These are phyloP conservation scores for Psilocybe cyanescens DNA, from an alignment of 768 basidiomycete genomes.

Conservation along the genomic window DNA sequence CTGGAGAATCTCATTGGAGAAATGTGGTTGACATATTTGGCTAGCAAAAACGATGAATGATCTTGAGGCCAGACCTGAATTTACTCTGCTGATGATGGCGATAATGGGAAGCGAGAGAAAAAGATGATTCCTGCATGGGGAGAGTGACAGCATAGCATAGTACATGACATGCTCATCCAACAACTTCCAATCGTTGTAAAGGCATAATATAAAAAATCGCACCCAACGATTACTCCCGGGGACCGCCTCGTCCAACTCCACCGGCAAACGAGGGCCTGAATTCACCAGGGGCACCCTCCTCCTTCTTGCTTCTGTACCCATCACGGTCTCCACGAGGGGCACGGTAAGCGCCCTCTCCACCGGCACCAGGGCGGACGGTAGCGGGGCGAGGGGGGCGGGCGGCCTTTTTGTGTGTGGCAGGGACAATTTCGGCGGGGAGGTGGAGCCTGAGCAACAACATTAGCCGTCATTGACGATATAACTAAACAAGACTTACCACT, in stretches of 20 bases:
- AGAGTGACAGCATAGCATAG: slow-evolving; percentile 26
- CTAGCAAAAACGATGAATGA: slow-evolving; percentile 10
- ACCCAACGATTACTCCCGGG: slow-evolving; percentile 59
- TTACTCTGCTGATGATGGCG: background rate
- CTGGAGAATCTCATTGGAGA: slow-evolving; percentile 26
- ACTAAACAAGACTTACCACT: slow-evolving; percentile 51
- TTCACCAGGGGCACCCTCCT: slow-evolving; percentile 85
- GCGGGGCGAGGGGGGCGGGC: slow-evolving; percentile 87
- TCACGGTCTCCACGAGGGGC: slow-evolving; percentile 85
- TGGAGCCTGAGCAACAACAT: slow-evolving; percentile 61
- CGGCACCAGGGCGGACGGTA: slow-evolving; percentile 68
- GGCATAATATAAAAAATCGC: slow-evolving; percentile 24
- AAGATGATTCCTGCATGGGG: slow-evolving; percentile 21
- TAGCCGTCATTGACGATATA: background rate
- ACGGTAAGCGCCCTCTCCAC: slow-evolving; percentile 83
- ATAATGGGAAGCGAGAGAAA: slow-evolving; percentile 2
- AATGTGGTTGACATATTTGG: slow-evolving; percentile 53
- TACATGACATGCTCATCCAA: slow-evolving; percentile 28
- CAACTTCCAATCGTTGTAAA: slow-evolving; percentile 20
- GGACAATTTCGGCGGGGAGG: slow-evolving; percentile 95
- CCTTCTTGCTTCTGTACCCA: slow-evolving; percentile 87
- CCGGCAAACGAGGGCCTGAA: slow-evolving; percentile 89
- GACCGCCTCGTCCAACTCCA: slow-evolving; percentile 88
- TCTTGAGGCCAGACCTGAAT: background rate
- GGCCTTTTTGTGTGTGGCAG: slow-evolving; percentile 96